Evolutionary conservation across 2,329 filamentous ascomycete genomes (phyloP).

Genomic region (Incumbomyces lentus): DNA sequence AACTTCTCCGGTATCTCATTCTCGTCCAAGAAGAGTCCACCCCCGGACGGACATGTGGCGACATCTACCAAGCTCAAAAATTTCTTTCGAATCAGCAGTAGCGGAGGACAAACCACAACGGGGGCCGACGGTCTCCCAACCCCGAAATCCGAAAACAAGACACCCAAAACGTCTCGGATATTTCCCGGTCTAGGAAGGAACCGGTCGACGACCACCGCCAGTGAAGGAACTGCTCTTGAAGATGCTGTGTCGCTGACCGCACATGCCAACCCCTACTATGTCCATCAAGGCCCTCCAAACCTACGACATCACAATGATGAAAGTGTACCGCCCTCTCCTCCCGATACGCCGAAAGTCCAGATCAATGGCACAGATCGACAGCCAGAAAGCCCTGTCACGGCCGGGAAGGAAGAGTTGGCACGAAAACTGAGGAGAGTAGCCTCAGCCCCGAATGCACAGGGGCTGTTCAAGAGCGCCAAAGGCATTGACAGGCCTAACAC

Average conservation of each 20-base stretch:
- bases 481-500: slow-evolving; percentile 63
- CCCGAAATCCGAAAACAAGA: slow-evolving; percentile 49
- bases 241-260: slow-evolving; percentile 85
- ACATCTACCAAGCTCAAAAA: slow-evolving; percentile 52
- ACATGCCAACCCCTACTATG: slow-evolving; percentile 93
- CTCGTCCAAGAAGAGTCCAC: slow-evolving; percentile 37
- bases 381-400: slow-evolving; percentile 58
- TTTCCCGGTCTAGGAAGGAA: slow-evolving; percentile 79
- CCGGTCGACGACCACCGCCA: slow-evolving; percentile 80
- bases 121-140: slow-evolving; percentile 34
- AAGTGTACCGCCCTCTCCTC: slow-evolving; percentile 83
- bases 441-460: slow-evolving; percentile 93
- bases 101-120: slow-evolving; percentile 33
- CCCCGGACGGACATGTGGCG: slow-evolving; percentile 44
- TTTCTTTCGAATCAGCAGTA: slow-evolving; percentile 57
- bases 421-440: slow-evolving; percentile 87
- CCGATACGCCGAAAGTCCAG: slow-evolving; percentile 74
- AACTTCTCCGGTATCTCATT: slow-evolving; percentile 38
- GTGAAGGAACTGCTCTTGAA: slow-evolving; percentile 83
- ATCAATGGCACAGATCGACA: slow-evolving; percentile 56
- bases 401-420: slow-evolving; percentile 87
- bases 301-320: slow-evolving; percentile 90
- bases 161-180: slow-evolving; percentile 76
- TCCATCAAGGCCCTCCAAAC: slow-evolving; percentile 86
- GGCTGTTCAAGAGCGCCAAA: slow-evolving; percentile 57